Evolutionary conservation across 2,329 filamentous ascomycete species (phyloP).

Genomic region (Exophiala lecanii-corni): DNA sequence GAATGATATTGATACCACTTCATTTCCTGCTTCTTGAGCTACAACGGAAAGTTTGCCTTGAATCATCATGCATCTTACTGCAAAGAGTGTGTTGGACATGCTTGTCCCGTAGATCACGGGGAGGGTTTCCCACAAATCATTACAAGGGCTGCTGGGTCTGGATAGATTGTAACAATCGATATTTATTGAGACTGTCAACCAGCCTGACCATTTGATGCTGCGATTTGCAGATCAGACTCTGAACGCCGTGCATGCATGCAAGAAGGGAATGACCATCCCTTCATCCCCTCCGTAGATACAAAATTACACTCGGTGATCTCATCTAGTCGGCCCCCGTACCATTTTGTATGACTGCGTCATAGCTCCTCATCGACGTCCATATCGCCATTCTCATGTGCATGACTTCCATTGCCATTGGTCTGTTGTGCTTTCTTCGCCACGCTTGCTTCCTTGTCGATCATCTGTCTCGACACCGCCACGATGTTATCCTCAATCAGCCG

Average conservation of each 20-base stretch:
- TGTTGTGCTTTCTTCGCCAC: slow-evolving; percentile 66
- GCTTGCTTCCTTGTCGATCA: slow-evolving; percentile 99
- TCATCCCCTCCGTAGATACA: slow-evolving; percentile 10
- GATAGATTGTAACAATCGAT: no score
- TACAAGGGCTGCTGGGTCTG: no score
- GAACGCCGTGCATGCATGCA: slow-evolving; percentile 16
- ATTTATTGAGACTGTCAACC: neutral
- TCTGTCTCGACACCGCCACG: slow-evolving; percentile 93
- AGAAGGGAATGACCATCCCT: neutral
- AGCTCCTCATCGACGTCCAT: slow-evolving; percentile 68
- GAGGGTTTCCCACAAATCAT: no score
- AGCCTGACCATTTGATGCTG: slow-evolving; percentile 1
- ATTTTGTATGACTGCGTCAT: slow-evolving; percentile 25
- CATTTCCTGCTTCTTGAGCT: no score
- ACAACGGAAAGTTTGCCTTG: no score
- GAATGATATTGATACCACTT: no score
- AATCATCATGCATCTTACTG: no score
- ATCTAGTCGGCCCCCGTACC: neutral
- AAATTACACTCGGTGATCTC: slow-evolving; percentile 11
- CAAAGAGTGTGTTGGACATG: no score
- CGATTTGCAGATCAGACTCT: slow-evolving; percentile 3
- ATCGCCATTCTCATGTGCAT: slow-evolving; percentile 47
- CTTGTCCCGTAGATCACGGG: no score
- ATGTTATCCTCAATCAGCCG: slow-evolving; percentile 99
- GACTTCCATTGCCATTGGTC: slow-evolving; percentile 39